Evolutionary conservation across 306 rosid species (phyloP).

Genomic region (Pterocarpus santalinus): DNA sequence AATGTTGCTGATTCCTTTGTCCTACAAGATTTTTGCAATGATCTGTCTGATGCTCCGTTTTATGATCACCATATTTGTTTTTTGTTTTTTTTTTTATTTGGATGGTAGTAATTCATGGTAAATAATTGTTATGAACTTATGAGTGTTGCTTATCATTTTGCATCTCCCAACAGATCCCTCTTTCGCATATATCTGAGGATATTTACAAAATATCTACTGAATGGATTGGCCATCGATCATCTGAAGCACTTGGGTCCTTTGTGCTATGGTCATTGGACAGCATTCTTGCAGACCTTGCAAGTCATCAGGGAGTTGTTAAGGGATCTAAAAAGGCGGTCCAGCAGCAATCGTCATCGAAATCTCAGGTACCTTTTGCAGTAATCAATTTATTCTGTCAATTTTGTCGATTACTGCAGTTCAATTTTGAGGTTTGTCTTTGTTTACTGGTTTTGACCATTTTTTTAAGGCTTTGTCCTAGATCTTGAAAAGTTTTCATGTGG

Average conservation of each 20-base stretch:
- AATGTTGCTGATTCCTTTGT: neutral
- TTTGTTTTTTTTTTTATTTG: neutral
- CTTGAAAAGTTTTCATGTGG: neutral
- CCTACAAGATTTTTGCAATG: neutral
- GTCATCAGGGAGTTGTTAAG: conserved; percentile 66
- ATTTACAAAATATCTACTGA: conserved; percentile 68
- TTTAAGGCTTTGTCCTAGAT: neutral
- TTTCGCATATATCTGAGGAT: conserved; percentile 65
- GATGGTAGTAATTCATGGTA: conserved; percentile 21
- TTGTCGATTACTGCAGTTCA: neutral
- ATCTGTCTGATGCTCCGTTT: conserved; percentile 5
- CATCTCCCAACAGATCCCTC: conserved; percentile 66
- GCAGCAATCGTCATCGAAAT: conserved; percentile 66
- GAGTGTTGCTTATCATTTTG: conserved; percentile 28
- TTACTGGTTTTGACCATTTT: neutral
- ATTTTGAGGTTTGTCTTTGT: neutral
- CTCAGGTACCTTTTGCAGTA: conserved; percentile 63
- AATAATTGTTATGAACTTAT: neutral
- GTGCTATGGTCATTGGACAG: conserved; percentile 73
- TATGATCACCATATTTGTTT: neutral
- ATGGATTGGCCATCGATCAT: conserved; percentile 67
- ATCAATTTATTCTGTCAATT: neutral
- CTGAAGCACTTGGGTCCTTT: conserved; percentile 71
- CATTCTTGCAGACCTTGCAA: conserved; percentile 66
- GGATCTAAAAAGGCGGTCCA: conserved; percentile 70